phyloP scores from a whole-genome alignment of 2,329 filamentous ascomycete genomes.

The Trichoderma pleuroti region DNA sequence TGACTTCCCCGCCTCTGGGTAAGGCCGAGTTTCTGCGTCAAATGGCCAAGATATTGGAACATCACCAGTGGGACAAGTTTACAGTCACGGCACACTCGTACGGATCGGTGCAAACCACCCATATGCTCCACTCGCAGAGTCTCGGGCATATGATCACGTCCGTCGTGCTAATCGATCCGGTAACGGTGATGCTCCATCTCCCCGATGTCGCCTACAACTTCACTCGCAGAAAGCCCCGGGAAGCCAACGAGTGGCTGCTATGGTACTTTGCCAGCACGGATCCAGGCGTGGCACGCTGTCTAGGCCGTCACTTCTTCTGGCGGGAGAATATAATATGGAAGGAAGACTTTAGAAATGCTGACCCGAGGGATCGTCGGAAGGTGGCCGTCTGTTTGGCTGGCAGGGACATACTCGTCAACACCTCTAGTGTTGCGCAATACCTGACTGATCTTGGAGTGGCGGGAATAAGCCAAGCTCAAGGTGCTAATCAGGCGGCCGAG shows the following conservation, averaged over 20 bases:
- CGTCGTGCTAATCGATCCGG: conserved; percentile 55
- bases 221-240: conserved; percentile 48
- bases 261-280: conserved; percentile 70
- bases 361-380: conserved; percentile 28
- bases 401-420: conserved; percentile 63
- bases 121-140: conserved; percentile 51
- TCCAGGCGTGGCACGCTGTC: conserved; percentile 60
- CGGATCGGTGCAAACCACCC: conserved; percentile 60
- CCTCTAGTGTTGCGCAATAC: conserved; percentile 55
- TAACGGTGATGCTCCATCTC: conserved; percentile 64
- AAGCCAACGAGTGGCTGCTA: conserved; percentile 66
- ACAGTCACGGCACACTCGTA: conserved; percentile 62
- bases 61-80: conserved; percentile 56
- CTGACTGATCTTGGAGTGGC: conserved; percentile 30
- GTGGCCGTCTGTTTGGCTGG: conserved; percentile 58
- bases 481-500: conserved; percentile 21
- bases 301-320: conserved; percentile 70
- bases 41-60: conserved; percentile 53
- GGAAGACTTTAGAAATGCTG: conserved; percentile 49
- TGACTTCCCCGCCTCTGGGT: conserved; percentile 51
- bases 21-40: conserved; percentile 54
- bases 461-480: background rate
- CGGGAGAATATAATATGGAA: conserved; percentile 67
- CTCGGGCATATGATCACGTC: conserved; percentile 50
- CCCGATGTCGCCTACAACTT: conserved; percentile 73